Percentiles rank a stretch among this genome's conserved stretches.
Evolutionary conservation across 2,329 filamentous ascomycete species (phyloP).

Genomic region (Colletotrichum sp.): DNA sequence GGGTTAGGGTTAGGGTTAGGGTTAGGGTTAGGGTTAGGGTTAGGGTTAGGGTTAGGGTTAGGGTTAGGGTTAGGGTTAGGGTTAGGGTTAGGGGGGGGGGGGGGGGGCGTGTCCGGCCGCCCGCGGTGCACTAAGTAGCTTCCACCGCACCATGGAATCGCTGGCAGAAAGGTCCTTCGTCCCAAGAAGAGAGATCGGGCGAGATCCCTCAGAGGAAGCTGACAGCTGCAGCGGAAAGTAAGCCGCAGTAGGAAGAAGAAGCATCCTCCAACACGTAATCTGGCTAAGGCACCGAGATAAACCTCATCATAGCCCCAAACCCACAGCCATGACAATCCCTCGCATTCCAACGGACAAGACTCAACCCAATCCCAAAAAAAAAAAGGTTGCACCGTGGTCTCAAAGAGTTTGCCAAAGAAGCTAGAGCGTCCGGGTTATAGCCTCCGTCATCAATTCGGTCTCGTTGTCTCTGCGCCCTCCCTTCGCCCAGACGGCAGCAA

Average conservation of each 20-base stretch:
- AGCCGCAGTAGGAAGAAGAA: background rate
- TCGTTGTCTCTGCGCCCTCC: background rate
- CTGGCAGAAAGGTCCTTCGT: background rate
- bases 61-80: no score
- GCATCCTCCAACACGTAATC: background rate
- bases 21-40: no score
- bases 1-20: no score
- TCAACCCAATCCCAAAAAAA: background rate
- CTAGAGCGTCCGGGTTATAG: background rate
- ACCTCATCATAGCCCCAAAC: background rate
- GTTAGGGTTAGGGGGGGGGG: no score
- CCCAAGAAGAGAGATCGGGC: background rate
- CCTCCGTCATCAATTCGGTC: background rate
- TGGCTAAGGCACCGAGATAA: background rate
- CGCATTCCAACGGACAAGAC: background rate
- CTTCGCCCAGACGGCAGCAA: background rate
- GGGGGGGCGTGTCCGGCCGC: background rate
- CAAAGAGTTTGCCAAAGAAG: background rate
- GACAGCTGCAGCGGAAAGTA: background rate
- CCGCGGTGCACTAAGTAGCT: background rate
- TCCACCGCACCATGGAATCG: background rate
- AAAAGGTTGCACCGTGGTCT: background rate
- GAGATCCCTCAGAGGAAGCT: background rate
- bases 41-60: no score
- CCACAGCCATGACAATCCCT: background rate